These are phyloP conservation scores for Euphorbia corollata DNA, from an alignment of 441 rosid genomes.

Conservation along the genomic window DNA sequence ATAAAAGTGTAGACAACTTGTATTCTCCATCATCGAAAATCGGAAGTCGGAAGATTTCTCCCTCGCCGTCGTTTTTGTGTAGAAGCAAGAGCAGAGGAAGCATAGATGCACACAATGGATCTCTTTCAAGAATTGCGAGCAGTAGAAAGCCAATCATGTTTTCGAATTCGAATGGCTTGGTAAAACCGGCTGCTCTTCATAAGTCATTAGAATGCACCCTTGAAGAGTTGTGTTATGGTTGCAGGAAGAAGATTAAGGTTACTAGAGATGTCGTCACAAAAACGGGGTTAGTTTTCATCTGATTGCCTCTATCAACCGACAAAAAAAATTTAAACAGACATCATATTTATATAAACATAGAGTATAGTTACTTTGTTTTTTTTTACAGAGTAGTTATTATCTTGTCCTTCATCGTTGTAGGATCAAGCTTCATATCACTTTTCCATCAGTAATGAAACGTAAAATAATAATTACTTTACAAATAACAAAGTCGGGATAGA, in stretches of 20 bases:
- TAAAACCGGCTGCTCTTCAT: conserved; percentile 57
- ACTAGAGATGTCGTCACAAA: conserved; percentile 56
- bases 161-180: conserved; percentile 52
- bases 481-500: too few relatives aligned
- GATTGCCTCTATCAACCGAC: neutral
- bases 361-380: too few relatives aligned
- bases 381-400: too few relatives aligned
- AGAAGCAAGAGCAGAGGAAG: conserved; percentile 33
- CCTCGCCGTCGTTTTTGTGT: conserved; percentile 22
- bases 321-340: too few relatives aligned
- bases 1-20: conserved; percentile 25
- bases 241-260: conserved; percentile 63
- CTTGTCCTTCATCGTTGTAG: too few relatives aligned
- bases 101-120: conserved; percentile 18
- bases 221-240: conserved; percentile 75
- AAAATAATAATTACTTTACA: too few relatives aligned
- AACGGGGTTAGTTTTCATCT: conserved; percentile 40
- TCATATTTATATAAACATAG: too few relatives aligned
- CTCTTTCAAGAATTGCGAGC: conserved; percentile 30
- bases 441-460: too few relatives aligned
- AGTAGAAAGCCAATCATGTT: conserved; percentile 52
- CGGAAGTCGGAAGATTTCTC: conserved; percentile 34
- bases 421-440: too few relatives aligned
- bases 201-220: conserved; percentile 65
- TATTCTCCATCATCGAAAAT: conserved; percentile 34